phyloP scores from a whole-genome alignment of 345 rosid species.

The Gossypium stocksii region DNA sequence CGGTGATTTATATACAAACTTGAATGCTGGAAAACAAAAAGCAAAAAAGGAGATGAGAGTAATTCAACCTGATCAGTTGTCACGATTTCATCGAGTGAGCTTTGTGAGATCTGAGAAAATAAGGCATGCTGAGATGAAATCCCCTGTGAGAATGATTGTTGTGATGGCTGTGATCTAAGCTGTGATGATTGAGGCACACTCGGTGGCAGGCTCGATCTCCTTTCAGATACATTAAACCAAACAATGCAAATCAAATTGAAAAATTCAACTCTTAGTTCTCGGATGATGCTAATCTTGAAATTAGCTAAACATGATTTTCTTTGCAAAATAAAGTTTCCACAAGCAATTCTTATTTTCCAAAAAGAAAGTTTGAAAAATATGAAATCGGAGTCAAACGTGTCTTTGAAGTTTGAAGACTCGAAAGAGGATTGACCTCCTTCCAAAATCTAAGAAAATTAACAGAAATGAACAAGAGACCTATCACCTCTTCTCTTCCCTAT shows the following conservation, averaged over 20 bases:
- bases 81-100: conserved; percentile 52
- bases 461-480: not conserved
- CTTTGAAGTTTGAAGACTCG: not conserved
- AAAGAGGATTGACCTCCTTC: conserved; percentile 6
- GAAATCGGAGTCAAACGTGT: not conserved
- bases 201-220: conserved; percentile 48
- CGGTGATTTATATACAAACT: not conserved
- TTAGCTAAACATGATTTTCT: not conserved
- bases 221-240: conserved; percentile 20
- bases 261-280: not conserved
- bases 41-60: not conserved
- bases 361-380: not conserved
- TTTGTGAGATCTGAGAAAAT: conserved; percentile 81
- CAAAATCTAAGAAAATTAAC: not conserved
- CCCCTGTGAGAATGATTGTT: conserved; percentile 86
- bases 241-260: not conserved
- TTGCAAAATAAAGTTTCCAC: not conserved
- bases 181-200: conserved; percentile 59
- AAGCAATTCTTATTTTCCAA: not conserved
- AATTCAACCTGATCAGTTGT: conserved; percentile 56
- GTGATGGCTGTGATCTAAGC: conserved; percentile 61
- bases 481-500: not conserved
- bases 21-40: not conserved
- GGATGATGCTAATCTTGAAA: not conserved
- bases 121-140: conserved; percentile 72